A percentile compares a stretch with the other conserved stretches of the same genome.
These are phyloP conservation scores for Fusarium clavum DNA, from an alignment of 2,329 filamentous ascomycete genomes.

Conservation along the genomic window DNA sequence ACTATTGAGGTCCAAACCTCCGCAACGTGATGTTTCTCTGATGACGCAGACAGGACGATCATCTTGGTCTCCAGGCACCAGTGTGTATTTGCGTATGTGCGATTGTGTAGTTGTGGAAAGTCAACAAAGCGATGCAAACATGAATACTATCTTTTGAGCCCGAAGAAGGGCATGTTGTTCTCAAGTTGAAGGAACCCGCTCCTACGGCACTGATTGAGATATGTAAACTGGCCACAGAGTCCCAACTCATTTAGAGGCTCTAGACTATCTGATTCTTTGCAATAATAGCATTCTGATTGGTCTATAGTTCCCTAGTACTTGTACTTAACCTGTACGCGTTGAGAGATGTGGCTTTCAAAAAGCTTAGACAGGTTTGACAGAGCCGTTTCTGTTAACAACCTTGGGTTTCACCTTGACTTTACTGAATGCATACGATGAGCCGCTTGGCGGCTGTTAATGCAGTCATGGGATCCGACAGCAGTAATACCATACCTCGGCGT, in stretches of 20 bases:
- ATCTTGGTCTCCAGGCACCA: background rate
- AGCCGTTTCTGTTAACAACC: background rate
- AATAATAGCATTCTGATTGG: background rate
- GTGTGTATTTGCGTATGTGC: background rate
- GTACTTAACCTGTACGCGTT: too few species aligned
- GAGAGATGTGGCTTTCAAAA: too few species aligned
- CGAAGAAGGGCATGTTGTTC: too few species aligned
- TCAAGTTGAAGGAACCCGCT: too few species aligned
- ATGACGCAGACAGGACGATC: too few species aligned
- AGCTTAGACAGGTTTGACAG: background rate
- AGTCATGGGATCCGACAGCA: background rate
- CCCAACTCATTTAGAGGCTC: background rate
- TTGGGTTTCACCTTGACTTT: background rate
- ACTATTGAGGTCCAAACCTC: too few species aligned
- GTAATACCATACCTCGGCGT: accelerated
- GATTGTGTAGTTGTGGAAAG: background rate
- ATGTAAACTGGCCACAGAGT: background rate
- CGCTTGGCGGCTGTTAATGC: too few species aligned
- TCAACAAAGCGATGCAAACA: too few species aligned
- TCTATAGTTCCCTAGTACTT: background rate
- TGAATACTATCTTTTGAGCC: too few species aligned
- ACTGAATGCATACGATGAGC: accelerated
- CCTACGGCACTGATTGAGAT: background rate
- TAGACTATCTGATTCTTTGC: too few species aligned
- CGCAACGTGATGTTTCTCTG: too few species aligned